phyloP scores from a whole-genome alignment of 192 early-diverging fungal genomes.

The Linnemannia zychae region DNA sequence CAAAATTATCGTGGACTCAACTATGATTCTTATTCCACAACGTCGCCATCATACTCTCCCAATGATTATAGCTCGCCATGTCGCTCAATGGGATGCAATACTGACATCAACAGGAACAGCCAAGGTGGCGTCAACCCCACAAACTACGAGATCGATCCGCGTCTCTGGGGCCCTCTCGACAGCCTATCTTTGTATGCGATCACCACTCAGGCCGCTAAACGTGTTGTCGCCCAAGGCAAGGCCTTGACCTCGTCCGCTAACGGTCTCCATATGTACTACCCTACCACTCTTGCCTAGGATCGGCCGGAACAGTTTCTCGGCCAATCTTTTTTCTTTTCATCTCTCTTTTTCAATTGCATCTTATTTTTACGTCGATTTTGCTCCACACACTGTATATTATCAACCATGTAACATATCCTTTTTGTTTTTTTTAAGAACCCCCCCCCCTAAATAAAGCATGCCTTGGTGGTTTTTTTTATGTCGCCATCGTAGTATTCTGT shows the following conservation, averaged over 20 bases:
- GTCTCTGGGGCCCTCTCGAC: constrained; percentile 45
- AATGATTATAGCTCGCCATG: constrained; percentile 21
- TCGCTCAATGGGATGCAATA: constrained; percentile 13
- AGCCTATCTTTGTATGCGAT: constrained; percentile 41
- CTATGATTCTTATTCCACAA: constrained; percentile 1
- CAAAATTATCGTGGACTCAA: not conserved
- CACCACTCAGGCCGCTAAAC: constrained; percentile 53
- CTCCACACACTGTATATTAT: not conserved
- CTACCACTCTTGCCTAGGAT: constrained; percentile 28
- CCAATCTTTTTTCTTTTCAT: not conserved
- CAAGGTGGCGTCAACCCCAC: not conserved
- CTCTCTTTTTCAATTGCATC: not conserved
- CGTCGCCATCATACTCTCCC: constrained; percentile 26
- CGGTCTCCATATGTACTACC: constrained; percentile 47
- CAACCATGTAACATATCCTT: not conserved
- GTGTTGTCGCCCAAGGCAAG: constrained; percentile 51
- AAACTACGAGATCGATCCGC: constrained; percentile 38
- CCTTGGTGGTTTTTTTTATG: too few relatives aligned
- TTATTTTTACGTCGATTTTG: constrained; percentile 1
- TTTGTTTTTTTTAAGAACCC: not conserved
- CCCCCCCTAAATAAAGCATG: not conserved
- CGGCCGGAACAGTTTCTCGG: not conserved
- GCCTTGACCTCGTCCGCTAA: constrained; percentile 36
- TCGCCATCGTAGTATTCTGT: not conserved
- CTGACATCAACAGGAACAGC: not conserved